Evolutionary conservation across 2,329 filamentous ascomycete genomes (phyloP).

Genomic region (Claviceps arundinis): DNA sequence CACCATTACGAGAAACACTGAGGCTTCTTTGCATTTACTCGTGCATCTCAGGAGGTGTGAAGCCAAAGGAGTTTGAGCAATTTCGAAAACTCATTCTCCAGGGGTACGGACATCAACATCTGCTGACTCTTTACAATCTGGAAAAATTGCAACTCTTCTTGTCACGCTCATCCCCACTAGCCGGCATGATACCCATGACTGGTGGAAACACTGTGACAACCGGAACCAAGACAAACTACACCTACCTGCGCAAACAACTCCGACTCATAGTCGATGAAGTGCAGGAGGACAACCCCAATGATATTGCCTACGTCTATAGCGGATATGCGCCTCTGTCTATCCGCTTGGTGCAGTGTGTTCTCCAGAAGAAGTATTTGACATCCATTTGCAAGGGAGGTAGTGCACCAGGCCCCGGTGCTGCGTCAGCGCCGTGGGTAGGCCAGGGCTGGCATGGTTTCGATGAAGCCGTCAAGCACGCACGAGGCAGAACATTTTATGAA

Average conservation of each 20-base stretch:
- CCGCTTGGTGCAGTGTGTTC: slow-evolving; percentile 77
- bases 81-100: slow-evolving; percentile 83
- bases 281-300: slow-evolving; percentile 84
- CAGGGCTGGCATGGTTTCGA: slow-evolving; percentile 92
- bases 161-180: slow-evolving; percentile 60
- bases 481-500: slow-evolving; percentile 83
- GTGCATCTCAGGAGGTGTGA: slow-evolving; percentile 77
- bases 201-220: slow-evolving; percentile 38
- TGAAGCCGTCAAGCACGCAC: slow-evolving; percentile 74
- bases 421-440: slow-evolving; percentile 39
- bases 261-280: slow-evolving; percentile 91
- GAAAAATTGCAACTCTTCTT: slow-evolving; percentile 83
- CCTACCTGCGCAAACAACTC: slow-evolving; percentile 71
- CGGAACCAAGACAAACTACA: slow-evolving; percentile 78
- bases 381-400: slow-evolving; percentile 53
- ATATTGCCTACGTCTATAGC: slow-evolving; percentile 95
- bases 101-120: slow-evolving; percentile 88
- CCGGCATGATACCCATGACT: slow-evolving; percentile 64
- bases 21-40: slow-evolving; percentile 85
- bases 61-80: slow-evolving; percentile 73
- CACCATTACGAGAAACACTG: slow-evolving; percentile 67
- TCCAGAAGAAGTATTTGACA: slow-evolving; percentile 78
- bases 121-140: slow-evolving; percentile 75
- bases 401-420: slow-evolving; percentile 16
- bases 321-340: slow-evolving; percentile 91